Conservation (phyloP, 2,329 filamentous ascomycete genomes). For the Cladophialophora immunda region DNA sequence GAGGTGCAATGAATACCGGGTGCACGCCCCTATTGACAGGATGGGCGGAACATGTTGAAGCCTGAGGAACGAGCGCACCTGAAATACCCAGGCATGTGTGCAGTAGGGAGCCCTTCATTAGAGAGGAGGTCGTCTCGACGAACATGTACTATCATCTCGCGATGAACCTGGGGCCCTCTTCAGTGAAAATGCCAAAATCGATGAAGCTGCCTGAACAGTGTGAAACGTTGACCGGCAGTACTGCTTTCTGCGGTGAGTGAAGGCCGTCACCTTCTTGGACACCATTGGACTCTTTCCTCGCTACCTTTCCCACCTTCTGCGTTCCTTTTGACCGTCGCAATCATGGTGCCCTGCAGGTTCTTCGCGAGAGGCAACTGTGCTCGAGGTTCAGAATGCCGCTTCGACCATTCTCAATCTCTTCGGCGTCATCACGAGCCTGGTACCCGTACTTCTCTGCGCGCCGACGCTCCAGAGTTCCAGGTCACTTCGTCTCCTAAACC, state of each 20-base stretch:
- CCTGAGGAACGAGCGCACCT: neutral
- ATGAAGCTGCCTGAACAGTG: neutral
- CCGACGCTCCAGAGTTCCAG: neutral
- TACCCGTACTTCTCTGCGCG: neutral
- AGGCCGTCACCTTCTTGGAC: neutral
- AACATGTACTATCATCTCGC: neutral
- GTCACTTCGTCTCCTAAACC: neutral
- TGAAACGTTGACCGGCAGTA: neutral
- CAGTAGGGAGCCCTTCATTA: neutral
- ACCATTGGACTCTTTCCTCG: neutral
- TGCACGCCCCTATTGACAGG: neutral
- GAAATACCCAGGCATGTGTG: neutral
- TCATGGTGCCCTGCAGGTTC: slow-evolving; percentile 22
- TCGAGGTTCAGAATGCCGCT: slow-evolving; percentile 17
- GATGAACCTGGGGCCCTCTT: neutral
- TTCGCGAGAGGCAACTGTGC: slow-evolving; percentile 17
- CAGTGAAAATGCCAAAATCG: neutral
- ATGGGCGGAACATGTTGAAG: neutral
- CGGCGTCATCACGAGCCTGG: neutral
- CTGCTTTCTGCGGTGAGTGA: neutral
- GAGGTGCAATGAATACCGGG: neutral
- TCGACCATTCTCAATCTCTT: slow-evolving; percentile 3
- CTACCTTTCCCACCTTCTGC: neutral
- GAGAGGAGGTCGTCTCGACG: neutral
- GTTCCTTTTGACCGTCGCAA: neutral